A percentile compares a stretch with the other conserved stretches of the same genome.
phyloP scores from a whole-genome alignment of 1,139 yeast species.

The Hemisphaericaspora subhashii region DNA sequence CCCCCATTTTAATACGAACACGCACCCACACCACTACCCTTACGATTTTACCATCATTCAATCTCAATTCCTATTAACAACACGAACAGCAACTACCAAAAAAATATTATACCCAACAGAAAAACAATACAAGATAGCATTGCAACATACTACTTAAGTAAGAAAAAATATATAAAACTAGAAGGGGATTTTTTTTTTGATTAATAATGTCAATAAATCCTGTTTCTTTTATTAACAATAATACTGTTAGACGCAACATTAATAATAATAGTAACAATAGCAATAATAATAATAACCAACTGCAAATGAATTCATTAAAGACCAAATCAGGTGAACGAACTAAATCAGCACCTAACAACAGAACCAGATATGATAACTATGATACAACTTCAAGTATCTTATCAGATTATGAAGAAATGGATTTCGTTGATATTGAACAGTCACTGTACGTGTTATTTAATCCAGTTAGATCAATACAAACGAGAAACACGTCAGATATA shows the following conservation, averaged over 20 bases:
- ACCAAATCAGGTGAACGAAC: conserved; percentile 16
- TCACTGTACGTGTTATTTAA: conserved; percentile 47
- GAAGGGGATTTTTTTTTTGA: neutral
- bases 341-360: conserved; percentile 7
- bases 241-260: neutral
- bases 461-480: conserved; percentile 21
- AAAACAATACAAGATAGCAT: no score
- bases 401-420: conserved; percentile 20
- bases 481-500: conserved; percentile 33
- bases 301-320: conserved; percentile 8
- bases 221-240: neutral
- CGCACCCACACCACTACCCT: no score
- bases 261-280: conserved; percentile 5
- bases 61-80: no score
- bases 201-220: conserved; percentile 5
- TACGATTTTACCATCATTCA: no score
- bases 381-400: conserved; percentile 19
- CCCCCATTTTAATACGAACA: no score
- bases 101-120: no score
- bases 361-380: conserved; percentile 3
- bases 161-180: no score
- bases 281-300: conserved; percentile 7
- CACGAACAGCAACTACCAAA: no score
- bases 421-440: conserved; percentile 26
- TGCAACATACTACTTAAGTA: no score